A percentile compares a stretch with the other conserved stretches of the same genome.
These are phyloP conservation scores for Ogataea ganodermae DNA, from an alignment of 805 yeast species.

Conservation along the genomic window DNA sequence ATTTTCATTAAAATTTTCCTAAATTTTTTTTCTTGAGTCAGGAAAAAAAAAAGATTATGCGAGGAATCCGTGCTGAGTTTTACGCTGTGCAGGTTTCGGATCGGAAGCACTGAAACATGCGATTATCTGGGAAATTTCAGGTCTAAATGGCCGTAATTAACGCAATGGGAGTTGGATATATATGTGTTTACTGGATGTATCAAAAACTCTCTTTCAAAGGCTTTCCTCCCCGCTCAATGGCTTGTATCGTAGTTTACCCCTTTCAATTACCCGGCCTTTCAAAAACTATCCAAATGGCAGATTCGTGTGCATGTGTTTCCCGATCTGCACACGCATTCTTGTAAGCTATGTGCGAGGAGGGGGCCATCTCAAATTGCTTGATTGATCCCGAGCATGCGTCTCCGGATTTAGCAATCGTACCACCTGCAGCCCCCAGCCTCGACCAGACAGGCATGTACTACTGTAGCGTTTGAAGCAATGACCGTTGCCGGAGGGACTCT, in stretches of 20 bases:
- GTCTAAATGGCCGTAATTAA: too few relatives aligned
- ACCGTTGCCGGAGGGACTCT: background rate
- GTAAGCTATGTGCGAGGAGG: background rate
- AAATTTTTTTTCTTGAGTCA: slow-evolving; percentile 5
- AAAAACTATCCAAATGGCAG: slow-evolving; percentile 1
- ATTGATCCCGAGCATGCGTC: slow-evolving; percentile 1
- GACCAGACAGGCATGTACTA: background rate
- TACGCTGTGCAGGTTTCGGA: slow-evolving; percentile 9
- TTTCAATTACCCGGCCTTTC: slow-evolving; percentile 2
- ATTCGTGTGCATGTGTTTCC: slow-evolving; percentile 3
- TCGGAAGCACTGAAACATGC: too few relatives aligned
- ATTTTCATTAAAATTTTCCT: slow-evolving; percentile 6
- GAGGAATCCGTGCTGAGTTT: slow-evolving; percentile 15
- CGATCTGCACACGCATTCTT: background rate
- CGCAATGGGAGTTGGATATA: too few relatives aligned
- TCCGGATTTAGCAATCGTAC: slow-evolving; percentile 1
- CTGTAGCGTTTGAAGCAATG: background rate
- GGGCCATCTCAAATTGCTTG: background rate
- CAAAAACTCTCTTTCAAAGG: too few relatives aligned
- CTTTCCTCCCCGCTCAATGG: background rate
- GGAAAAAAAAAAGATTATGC: slow-evolving; percentile 13
- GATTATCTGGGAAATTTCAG: too few relatives aligned
- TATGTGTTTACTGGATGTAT: too few relatives aligned
- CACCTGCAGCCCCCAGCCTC: background rate
- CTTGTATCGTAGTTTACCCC: slow-evolving; percentile 16